Base-by-base conservation (phyloP, 352 stramenopile genomes). In the Phytophthora tentaculata region DNA sequence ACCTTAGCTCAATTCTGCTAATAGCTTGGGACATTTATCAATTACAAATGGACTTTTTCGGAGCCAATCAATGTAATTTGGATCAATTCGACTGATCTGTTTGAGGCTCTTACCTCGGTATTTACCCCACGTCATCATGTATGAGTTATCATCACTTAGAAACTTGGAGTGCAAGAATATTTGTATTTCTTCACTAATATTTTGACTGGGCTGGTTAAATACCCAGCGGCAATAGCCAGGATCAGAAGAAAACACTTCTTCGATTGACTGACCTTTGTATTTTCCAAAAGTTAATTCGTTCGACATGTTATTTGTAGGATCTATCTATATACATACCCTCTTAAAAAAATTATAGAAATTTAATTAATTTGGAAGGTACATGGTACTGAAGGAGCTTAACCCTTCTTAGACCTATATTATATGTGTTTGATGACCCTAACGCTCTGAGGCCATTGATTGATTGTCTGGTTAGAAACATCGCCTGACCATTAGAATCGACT, bases 201-300 rank as follows among this genome's bases (percentile, higher is more conserved):
- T 49, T n/a, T 26, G 16, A 49, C 39, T 45, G 3, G 26, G 39
- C 17, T 45, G 39, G 17, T 45, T 26, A 13, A 24, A 22, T 22
- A 24, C 22, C 14, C 43, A 24, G 23, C 43, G 43, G 24, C 43
- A 49, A 45, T 26, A 49, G 0, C 43, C 43, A 13, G 43, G 17
- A 13, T 49, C 17, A 49, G 43, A 49, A 49, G 43, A n/a, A 49
- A 26, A 49, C 24, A 49, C 43, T 49, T 49, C 43, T 22, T 49
- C 43, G 43, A 49, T 49, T 4, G 43, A n/a, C 17, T 49, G 1
- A 24, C 23, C n/a, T n/a, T n/a, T n/a, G n/a, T n/a, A n/a, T n/a
- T n/a, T n/a, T n/a, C n/a, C n/a, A n/a, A n/a, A n/a, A 26, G 12
- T 49, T 2, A 49, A 6, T 28, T 26, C 43, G 16, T 49, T 26